Evolutionary conservation across 768 basidiomycete species (phyloP).

Genomic region (Auricularia heimuer): DNA sequence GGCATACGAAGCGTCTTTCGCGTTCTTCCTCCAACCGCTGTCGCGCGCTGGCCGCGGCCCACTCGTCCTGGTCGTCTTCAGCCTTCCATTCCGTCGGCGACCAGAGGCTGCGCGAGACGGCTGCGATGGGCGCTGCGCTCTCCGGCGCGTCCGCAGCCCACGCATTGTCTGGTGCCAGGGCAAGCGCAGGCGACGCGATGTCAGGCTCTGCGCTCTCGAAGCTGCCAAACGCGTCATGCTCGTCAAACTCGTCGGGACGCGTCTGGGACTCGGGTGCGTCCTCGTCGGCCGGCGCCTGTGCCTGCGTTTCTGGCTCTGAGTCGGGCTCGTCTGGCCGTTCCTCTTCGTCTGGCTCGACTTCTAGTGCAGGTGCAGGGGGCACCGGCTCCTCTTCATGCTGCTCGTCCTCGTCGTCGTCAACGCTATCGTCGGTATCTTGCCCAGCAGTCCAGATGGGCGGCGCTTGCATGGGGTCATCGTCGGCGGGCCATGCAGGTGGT

Average conservation of each 20-base stretch:
- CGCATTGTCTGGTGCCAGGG: not conserved
- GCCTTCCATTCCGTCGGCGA: not conserved
- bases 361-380: not conserved
- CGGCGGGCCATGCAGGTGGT: not conserved
- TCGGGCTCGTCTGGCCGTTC: not conserved
- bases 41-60: not conserved
- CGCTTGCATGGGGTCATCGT: not conserved
- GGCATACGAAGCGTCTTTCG: not conserved
- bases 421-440: not conserved
- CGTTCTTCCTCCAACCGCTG: not conserved
- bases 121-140: not conserved
- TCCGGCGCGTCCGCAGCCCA: not conserved
- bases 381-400: not conserved
- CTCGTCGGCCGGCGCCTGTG: not conserved
- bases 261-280: not conserved
- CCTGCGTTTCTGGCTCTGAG: not conserved
- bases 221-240: not conserved
- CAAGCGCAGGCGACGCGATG: not conserved
- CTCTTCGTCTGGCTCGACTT: not conserved
- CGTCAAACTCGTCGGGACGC: not conserved
- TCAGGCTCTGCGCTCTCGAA: not conserved
- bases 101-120: not conserved
- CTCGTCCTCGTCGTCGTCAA: not conserved
- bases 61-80: not conserved
- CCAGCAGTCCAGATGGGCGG: not conserved